These are phyloP conservation scores for Mollisia scopiformis DNA, from an alignment of 2,329 filamentous ascomycete species.

Conservation along the genomic window DNA sequence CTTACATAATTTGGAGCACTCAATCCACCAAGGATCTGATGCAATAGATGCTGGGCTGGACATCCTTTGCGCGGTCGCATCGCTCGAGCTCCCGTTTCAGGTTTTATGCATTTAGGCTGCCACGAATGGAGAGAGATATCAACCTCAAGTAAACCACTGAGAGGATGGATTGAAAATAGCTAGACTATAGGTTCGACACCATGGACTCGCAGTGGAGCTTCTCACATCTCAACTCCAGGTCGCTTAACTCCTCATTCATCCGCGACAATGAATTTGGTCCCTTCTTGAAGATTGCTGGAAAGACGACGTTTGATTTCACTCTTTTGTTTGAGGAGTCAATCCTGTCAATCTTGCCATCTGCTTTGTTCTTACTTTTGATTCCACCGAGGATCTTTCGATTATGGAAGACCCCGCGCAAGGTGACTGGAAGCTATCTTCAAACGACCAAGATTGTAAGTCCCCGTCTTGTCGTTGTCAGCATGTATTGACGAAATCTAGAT, in stretches of 20 bases:
- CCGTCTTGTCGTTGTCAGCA: neutral
- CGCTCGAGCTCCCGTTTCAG: no score
- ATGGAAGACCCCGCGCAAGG: slow-evolving; percentile 24
- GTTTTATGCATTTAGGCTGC: no score
- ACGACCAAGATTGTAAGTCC: slow-evolving; percentile 24
- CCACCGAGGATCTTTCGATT: slow-evolving; percentile 20
- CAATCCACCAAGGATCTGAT: no score
- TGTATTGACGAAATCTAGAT: slow-evolving; percentile 11
- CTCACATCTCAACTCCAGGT: neutral
- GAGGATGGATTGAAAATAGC: no score
- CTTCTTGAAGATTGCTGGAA: slow-evolving; percentile 14
- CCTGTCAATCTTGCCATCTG: slow-evolving; percentile 30
- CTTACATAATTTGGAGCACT: no score
- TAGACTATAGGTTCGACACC: no score
- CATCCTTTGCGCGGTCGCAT: no score
- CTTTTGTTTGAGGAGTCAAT: slow-evolving; percentile 34
- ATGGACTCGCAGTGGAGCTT: slow-evolving; percentile 12
- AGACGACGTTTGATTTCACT: slow-evolving; percentile 31
- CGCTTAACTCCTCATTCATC: slow-evolving; percentile 11
- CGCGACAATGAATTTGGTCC: slow-evolving; percentile 25
- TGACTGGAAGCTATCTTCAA: slow-evolving; percentile 19
- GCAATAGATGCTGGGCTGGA: no score
- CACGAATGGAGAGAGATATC: no score
- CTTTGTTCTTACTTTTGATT: slow-evolving; percentile 25
- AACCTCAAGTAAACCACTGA: no score